Percentiles rank a stretch among this genome's conserved stretches.
These are phyloP conservation scores for Aciculoconidium aculeatum DNA, from an alignment of 805 yeast genomes.

Conservation along the genomic window DNA sequence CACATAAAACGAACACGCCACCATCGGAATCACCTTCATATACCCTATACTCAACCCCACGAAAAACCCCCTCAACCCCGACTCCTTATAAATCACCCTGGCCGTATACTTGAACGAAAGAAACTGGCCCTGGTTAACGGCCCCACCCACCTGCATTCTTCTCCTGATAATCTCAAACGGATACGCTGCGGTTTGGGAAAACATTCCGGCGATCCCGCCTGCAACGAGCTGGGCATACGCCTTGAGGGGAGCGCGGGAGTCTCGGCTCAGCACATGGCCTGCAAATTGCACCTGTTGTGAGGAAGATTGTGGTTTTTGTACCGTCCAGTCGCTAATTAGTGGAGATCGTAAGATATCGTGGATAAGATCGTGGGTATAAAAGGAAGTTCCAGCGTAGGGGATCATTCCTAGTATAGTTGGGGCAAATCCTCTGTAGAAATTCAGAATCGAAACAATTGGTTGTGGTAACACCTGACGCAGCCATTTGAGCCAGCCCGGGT, in stretches of 20 bases:
- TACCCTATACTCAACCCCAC: constrained; percentile 95
- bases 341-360: constrained; percentile 81
- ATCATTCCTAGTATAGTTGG: constrained; percentile 95
- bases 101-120: constrained; percentile 51
- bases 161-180: constrained; percentile 94
- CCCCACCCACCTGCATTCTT: constrained; percentile 93
- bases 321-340: constrained; percentile 48
- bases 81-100: constrained; percentile 55
- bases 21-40: constrained; percentile 94
- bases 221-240: constrained; percentile 92
- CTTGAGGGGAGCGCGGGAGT: constrained; percentile 58
- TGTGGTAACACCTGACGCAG: constrained; percentile 29
- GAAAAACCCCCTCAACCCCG: constrained; percentile 83
- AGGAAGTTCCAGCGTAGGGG: constrained; percentile 97
- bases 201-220: constrained; percentile 95
- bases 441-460: constrained; percentile 38
- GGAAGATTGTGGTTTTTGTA: constrained; percentile 13
- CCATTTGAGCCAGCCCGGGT: constrained; percentile 33
- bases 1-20: constrained; percentile 90
- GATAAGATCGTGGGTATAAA: constrained; percentile 85
- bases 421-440: constrained; percentile 89
- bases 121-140: constrained; percentile 53
- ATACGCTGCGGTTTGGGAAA: constrained; percentile 93
- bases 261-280: constrained; percentile 24
- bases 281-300: constrained; percentile 9